Evolutionary conservation across 208 protist species (phyloP), one percentile per base, ranked within the genome.

Genomic region (Wallacemonas rigidus): DNA sequence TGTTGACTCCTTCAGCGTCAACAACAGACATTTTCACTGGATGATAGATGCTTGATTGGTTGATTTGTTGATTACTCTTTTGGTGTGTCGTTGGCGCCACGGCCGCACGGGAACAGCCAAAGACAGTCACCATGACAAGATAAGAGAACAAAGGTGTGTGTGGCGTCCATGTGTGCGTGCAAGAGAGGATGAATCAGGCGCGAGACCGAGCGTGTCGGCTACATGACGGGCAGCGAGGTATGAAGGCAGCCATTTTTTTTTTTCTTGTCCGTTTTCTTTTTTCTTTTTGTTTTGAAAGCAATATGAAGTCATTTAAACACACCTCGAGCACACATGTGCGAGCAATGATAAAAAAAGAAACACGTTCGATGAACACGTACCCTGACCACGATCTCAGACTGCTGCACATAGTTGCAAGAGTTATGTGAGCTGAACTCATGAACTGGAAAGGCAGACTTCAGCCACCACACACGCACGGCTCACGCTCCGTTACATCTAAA

Each of bases 371-470:
- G 69, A 74, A 71, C 74, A 78, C 69, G 48, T 70, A 1, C 5
- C 45, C 63, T 17, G 36, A 15, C 11, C 57, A 38, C 6, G 57
- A 48, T 71, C 67, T 71, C 67, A 61, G 67, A 36, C 53, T 71
- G 53, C 17, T 71, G 67, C 67, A 71, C 67, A 71, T 71, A 71
- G 67, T 71, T 44, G 4, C 60, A 50, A 71, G 67, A 61, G 67
- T 12, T 57, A 38, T 58, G 11, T 14, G 6, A 50, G 38, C 41
- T 44, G 4, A 54, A 48, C 64, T 40, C 64, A 57, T 45, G 57
- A 63, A 63, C 64, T 11, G 64, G 64, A 69, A 69, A 69, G 64
- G 44, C 50, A 69, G 50, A 26, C 64, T 57, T 69, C 26, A 26
- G 26, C 26, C 0, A 26, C 26, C 64, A n/a, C 8, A 14, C 64